These are phyloP conservation scores for Colletotrichum sp. DNA, from an alignment of 2,329 filamentous ascomycete genomes.

Conservation along the genomic window DNA sequence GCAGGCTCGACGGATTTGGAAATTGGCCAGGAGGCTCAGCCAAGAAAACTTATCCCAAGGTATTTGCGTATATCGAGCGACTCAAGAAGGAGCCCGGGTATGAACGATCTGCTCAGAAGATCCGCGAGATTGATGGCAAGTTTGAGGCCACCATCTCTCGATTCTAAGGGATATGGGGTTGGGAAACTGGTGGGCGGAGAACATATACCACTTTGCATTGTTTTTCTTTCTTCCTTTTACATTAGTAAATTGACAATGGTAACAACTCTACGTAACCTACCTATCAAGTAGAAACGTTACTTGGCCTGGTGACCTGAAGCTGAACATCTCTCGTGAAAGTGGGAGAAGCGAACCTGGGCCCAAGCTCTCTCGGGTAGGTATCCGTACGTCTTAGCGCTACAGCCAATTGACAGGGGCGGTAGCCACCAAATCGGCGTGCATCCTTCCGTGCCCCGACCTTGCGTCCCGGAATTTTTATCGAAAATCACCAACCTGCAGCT, in stretches of 20 bases:
- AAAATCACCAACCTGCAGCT: background rate
- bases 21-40: constrained; percentile 46
- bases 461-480: background rate
- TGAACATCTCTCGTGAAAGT: background rate
- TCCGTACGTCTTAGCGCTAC: background rate
- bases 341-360: background rate
- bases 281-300: background rate
- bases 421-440: constrained; percentile 2
- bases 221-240: background rate
- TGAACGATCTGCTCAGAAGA: constrained; percentile 50
- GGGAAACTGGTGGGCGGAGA: background rate
- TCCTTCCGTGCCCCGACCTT: background rate
- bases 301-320: background rate
- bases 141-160: constrained; percentile 25
- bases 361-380: background rate
- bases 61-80: constrained; percentile 51
- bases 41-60: constrained; percentile 44
- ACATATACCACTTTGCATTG: background rate
- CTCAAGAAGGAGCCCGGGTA: constrained; percentile 55
- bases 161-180: background rate
- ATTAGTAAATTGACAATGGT: background rate
- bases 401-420: background rate
- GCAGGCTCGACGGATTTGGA: constrained; percentile 44
- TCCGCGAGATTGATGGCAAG: constrained; percentile 53
- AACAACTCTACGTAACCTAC: background rate